Base-by-base conservation (phyloP, 2,329 filamentous ascomycete genomes). In the Sporothrix pallida region DNA sequence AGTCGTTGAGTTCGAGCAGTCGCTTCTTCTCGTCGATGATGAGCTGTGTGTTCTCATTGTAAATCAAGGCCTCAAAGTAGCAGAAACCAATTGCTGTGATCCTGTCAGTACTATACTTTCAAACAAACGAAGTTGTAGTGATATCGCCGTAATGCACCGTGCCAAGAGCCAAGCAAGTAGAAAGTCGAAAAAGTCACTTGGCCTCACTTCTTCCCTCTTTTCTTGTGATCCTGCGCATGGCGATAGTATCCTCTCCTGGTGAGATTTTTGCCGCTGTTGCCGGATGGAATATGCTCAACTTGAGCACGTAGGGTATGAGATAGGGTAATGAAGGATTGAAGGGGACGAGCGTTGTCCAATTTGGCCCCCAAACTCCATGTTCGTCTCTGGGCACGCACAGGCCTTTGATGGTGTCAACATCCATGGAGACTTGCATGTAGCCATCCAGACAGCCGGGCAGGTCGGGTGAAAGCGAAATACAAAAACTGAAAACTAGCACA, bases 61-160 rank as follows among this genome's bases (percentile, higher is more conserved):
- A 88, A 78, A 95, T 86, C 72, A 98, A 87, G 63, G 90, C 91
- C 83, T 99, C 96, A 80, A 97, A 97, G 82, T 98, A 98, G 76
- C 91, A 91, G 82, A 97, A 99, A 31, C 91, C 94, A 80, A 97
- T 92, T 70, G 95, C 96, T 98, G 81, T 50, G 75, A 54, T 12
- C 4, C 17, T n/a, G 8, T 26, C 20, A 12, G 2, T 56, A 23
- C 20, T 8, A 26, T 7, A 26, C 1, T 12, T 1, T 7, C 46
- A 54, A 56, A 56, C 9, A 56, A 56, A 26, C 20, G 9, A 23
- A 9, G 13, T 9, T 12, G 8, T 17, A 9, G 6, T 15, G 52
- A 56, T 13, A 20, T 37, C 31, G 31, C 31, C 31, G 20, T 26
- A 20, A 5, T 65, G 62, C n/a, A 8, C 2, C 26, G 44, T 17